A percentile compares a stretch with the other conserved stretches of the same genome.
phyloP scores from a whole-genome alignment of 805 yeast genomes.

The Metschnikowia vanudenii region DNA sequence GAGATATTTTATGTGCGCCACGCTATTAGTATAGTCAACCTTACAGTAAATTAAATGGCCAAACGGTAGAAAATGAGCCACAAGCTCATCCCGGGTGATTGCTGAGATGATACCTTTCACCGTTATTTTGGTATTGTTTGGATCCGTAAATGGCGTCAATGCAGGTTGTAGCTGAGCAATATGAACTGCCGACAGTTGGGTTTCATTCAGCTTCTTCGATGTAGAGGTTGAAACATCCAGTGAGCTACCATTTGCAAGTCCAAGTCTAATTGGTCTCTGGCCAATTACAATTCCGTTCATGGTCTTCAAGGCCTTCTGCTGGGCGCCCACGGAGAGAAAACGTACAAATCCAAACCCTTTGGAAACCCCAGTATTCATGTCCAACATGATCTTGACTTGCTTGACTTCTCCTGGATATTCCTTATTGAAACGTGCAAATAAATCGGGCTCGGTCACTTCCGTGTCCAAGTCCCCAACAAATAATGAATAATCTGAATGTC shows the following conservation, averaged over 20 bases:
- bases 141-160: conserved; percentile 69
- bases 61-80: conserved; percentile 58
- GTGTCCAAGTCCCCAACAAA: conserved; percentile 85
- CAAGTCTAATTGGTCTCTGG: conserved; percentile 76
- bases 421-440: conserved; percentile 64
- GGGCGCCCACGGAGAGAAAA: conserved; percentile 62
- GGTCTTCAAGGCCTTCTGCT: conserved; percentile 68
- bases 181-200: conserved; percentile 17
- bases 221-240: conserved; percentile 6
- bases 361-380: conserved; percentile 64
- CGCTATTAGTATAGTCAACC: conserved; percentile 20
- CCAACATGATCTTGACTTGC: conserved; percentile 76
- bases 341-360: conserved; percentile 92
- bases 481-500: conserved; percentile 54
- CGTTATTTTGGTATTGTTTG: conserved; percentile 73
- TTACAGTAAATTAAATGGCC: conserved; percentile 46
- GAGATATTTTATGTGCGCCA: conserved; percentile 29
- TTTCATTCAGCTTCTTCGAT: conserved; percentile 4
- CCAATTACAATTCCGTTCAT: conserved; percentile 78
- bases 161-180: conserved; percentile 51
- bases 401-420: conserved; percentile 67
- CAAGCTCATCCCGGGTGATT: conserved; percentile 61
- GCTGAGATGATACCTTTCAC: conserved; percentile 63
- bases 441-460: conserved; percentile 64
- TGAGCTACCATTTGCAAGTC: conserved; percentile 38